phyloP scores from a whole-genome alignment of 2,329 filamentous ascomycete species.

The Nigrospora sphaerica region DNA sequence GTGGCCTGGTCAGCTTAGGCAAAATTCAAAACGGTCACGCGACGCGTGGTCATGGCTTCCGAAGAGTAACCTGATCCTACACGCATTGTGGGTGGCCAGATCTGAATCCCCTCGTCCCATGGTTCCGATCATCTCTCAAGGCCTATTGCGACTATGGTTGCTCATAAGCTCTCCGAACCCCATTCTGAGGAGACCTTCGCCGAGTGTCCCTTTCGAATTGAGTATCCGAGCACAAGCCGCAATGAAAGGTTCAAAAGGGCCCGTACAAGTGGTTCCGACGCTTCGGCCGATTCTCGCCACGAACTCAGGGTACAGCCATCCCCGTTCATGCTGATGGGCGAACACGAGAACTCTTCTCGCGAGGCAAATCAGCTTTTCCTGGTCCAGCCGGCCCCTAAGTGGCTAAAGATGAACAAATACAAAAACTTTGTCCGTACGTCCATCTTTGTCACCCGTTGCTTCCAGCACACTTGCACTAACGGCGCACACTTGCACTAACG shows the following conservation, averaged over 20 bases:
- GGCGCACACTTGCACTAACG: no score
- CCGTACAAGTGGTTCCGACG: conserved; percentile 37
- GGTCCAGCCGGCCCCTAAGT: conserved; percentile 44
- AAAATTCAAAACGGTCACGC: no score
- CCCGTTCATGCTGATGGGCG: conserved; percentile 46
- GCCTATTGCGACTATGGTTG: no score
- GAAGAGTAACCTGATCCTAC: background rate
- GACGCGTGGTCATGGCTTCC: background rate
- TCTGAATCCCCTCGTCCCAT: no score
- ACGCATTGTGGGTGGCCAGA: no score
- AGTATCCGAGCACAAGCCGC: conserved; percentile 37
- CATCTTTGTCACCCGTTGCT: background rate
- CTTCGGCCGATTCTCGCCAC: conserved; percentile 10
- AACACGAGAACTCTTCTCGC: conserved; percentile 43
- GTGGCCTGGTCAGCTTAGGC: no score
- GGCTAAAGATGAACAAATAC: conserved; percentile 53
- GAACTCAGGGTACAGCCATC: conserved; percentile 43
- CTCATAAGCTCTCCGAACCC: no score
- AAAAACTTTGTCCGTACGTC: conserved; percentile 56
- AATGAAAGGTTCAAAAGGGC: conserved; percentile 38
- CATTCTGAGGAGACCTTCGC: conserved; percentile 44
- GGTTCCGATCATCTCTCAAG: no score
- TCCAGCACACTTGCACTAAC: conserved; percentile 7
- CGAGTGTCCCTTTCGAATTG: conserved; percentile 47
- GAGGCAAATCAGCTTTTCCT: conserved; percentile 49